A percentile compares a stretch with the other conserved stretches of the same genome.
Conservation (phyloP, 768 basidiomycete species). For the Hypholoma fasciculare region DNA sequence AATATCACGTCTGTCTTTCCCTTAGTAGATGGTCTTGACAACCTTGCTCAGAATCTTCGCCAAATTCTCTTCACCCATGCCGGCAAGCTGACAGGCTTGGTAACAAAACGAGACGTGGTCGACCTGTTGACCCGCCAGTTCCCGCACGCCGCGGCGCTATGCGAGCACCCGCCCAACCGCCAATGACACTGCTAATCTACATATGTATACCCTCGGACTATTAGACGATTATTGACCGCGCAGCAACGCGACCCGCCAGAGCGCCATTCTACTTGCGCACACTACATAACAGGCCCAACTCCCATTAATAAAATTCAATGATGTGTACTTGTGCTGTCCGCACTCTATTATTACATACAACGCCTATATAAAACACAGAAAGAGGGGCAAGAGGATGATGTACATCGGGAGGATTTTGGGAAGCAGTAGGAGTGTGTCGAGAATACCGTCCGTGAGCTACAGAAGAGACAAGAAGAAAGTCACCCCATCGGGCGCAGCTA, state of each 20-base stretch:
- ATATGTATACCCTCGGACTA: too few species aligned
- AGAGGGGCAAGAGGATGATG: not conserved
- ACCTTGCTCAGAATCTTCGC: slow-evolving; percentile 53
- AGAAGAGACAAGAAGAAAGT: not conserved
- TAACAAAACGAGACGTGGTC: slow-evolving; percentile 69
- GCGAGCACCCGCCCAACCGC: slow-evolving; percentile 13
- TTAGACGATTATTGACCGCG: too few species aligned
- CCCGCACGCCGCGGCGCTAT: slow-evolving; percentile 48
- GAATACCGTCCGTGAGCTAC: not conserved
- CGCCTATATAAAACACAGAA: slow-evolving; percentile 1
- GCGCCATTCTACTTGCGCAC: not conserved
- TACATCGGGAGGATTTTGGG: not conserved
- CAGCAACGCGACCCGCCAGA: too few species aligned
- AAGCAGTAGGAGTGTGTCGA: not conserved
- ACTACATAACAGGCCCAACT: not conserved
- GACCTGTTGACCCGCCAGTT: slow-evolving; percentile 58
- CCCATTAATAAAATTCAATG: not conserved
- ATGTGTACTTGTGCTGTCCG: not conserved
- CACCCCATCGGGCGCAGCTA: not conserved
- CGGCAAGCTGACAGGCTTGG: slow-evolving; percentile 62
- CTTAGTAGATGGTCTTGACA: not conserved
- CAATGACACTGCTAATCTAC: slow-evolving; percentile 7
- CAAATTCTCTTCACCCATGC: slow-evolving; percentile 66
- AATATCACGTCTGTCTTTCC: slow-evolving; percentile 1
- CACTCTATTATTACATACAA: slow-evolving; percentile 18